Percentiles rank a stretch among this genome's conserved stretches.
phyloP scores from a whole-genome alignment of 2,329 filamentous ascomycete genomes.

The Ampelomyces quisqualis region DNA sequence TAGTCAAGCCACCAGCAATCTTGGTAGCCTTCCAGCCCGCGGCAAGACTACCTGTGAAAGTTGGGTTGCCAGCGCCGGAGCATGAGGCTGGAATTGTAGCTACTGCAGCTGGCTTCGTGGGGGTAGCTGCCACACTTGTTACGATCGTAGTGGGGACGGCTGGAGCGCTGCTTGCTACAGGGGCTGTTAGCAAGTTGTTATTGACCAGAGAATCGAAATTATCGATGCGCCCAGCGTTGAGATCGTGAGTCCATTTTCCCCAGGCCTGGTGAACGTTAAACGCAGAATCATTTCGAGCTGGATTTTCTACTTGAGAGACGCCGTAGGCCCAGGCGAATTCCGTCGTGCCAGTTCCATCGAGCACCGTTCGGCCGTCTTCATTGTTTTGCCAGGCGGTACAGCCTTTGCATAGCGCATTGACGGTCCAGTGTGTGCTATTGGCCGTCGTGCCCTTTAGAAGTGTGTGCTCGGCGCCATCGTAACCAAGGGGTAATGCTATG shows the following conservation, averaged over 20 bases:
- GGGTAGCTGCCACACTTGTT: constrained; percentile 21
- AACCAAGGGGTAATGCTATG: constrained; percentile 28
- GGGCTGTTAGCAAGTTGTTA: constrained; percentile 31
- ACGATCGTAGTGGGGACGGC: constrained; percentile 24
- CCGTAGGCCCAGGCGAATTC: constrained; percentile 39
- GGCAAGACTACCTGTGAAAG: constrained; percentile 27
- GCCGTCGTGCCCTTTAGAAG: constrained; percentile 33
- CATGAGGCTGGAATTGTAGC: constrained; percentile 34
- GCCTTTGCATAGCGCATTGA: constrained; percentile 34
- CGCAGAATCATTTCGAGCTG: constrained; percentile 33
- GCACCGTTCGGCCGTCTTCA: constrained; percentile 27
- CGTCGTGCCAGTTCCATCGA: constrained; percentile 30
- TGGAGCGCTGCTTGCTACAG: constrained; percentile 20
- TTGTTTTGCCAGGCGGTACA: constrained; percentile 35
- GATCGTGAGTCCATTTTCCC: constrained; percentile 38
- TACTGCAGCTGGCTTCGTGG: constrained; percentile 15
- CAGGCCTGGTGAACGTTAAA: constrained; percentile 36
- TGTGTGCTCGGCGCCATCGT: constrained; percentile 32
- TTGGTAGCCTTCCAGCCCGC: constrained; percentile 39
- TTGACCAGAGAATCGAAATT: constrained; percentile 35
- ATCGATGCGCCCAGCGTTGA: constrained; percentile 34
- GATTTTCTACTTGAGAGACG: constrained; percentile 26
- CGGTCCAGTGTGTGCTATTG: constrained; percentile 38
- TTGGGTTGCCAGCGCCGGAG: constrained; percentile 28
- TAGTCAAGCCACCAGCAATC: constrained; percentile 32